A percentile compares a stretch with the other conserved stretches of the same genome.
These are phyloP conservation scores for Blastomyces percursus DNA, from an alignment of 2,329 filamentous ascomycete species.

Conservation along the genomic window DNA sequence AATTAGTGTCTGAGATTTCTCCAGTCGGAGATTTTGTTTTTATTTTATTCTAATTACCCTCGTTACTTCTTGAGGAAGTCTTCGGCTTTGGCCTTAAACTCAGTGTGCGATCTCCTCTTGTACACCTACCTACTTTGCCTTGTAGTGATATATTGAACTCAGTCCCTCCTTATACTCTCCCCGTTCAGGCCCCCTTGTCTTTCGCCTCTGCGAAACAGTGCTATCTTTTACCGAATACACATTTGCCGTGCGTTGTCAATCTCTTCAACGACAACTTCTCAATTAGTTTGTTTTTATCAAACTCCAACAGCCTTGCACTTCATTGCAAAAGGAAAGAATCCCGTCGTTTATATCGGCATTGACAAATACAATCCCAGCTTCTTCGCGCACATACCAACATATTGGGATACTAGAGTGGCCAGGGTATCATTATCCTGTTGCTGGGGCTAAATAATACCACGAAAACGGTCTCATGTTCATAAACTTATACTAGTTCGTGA, in stretches of 20 bases:
- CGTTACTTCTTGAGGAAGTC: neutral
- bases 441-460: neutral
- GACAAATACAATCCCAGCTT: neutral
- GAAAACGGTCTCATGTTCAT: neutral
- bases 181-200: neutral
- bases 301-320: neutral
- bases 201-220: neutral
- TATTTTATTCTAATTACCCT: neutral
- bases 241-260: constrained; percentile 11
- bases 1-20: neutral
- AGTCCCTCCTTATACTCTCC: neutral
- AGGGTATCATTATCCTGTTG: neutral
- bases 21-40: neutral
- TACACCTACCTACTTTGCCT: neutral
- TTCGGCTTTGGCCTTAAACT: neutral
- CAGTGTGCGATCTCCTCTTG: neutral
- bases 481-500: neutral
- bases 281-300: constrained; percentile 9
- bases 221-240: neutral
- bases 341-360: neutral
- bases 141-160: neutral
- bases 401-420: neutral
- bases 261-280: constrained; percentile 10
- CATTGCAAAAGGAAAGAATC: neutral
- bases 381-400: neutral